Evolutionary conservation across 1,284 basidiomycete genomes (phyloP).

Genomic region (Mycosarcoma mackinlayi): DNA sequence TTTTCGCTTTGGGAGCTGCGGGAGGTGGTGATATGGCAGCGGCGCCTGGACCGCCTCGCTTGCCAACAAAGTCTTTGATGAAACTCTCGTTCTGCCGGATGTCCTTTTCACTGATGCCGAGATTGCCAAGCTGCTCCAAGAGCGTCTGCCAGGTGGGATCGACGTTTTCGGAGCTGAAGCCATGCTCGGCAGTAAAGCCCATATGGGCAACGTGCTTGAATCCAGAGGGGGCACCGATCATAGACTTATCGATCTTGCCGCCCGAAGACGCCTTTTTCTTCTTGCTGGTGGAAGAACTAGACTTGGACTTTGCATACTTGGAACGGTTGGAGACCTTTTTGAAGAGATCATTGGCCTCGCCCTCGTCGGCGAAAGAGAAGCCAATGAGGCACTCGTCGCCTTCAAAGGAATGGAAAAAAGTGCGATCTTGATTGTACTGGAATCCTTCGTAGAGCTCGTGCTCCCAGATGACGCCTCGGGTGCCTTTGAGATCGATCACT

Average conservation of each 20-base stretch:
- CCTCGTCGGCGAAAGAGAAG: constrained; percentile 87
- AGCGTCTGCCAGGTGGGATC: constrained; percentile 90
- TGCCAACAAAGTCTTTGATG: constrained; percentile 83
- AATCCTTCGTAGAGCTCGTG: constrained; percentile 90
- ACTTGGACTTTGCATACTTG: constrained; percentile 73
- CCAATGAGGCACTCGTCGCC: constrained; percentile 91
- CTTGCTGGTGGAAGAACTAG: constrained; percentile 70
- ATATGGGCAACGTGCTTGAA: constrained; percentile 95
- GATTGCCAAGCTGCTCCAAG: constrained; percentile 77
- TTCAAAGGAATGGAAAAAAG: constrained; percentile 92
- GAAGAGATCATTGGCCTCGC: constrained; percentile 85
- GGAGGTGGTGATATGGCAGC: constrained; percentile 60
- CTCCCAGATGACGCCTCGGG: constrained; percentile 89
- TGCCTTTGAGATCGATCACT: constrained; percentile 72
- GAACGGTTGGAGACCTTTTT: constrained; percentile 82
- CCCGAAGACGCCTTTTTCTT: constrained; percentile 68
- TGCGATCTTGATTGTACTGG: constrained; percentile 84
- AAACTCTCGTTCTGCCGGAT: constrained; percentile 85
- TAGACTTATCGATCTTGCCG: constrained; percentile 83
- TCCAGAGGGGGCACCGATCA: constrained; percentile 82
- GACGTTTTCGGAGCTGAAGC: constrained; percentile 87
- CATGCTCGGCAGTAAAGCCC: constrained; percentile 87
- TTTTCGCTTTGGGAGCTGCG: constrained; percentile 71
- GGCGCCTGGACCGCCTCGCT: constrained; percentile 70
- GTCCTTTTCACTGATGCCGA: constrained; percentile 74